These are phyloP conservation scores for Dillenia suffruticosa DNA, from an alignment of 164 flowering plant genomes.

Conservation along the genomic window DNA sequence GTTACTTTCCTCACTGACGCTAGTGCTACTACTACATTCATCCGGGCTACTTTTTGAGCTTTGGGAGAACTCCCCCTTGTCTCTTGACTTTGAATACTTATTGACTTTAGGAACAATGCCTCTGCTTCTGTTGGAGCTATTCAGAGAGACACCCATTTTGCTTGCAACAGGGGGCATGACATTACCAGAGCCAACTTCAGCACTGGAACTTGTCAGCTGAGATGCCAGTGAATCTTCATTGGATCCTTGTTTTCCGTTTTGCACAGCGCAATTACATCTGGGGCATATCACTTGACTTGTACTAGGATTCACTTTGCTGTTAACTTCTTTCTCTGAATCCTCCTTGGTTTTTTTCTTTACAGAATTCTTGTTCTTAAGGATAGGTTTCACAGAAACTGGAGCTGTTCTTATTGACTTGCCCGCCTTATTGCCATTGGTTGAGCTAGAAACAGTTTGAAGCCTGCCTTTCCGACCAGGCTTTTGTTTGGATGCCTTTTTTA, in stretches of 20 bases:
- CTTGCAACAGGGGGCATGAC: not conserved
- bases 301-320: constrained; percentile 10
- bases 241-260: constrained; percentile 16
- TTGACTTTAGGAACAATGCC: constrained; percentile 8
- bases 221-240: constrained; percentile 16
- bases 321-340: constrained; percentile 7
- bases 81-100: constrained; percentile 29
- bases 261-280: constrained; percentile 51
- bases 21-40: constrained; percentile 58
- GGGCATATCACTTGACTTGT: constrained; percentile 43
- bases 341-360: too few relatives aligned
- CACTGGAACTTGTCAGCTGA: constrained; percentile 2
- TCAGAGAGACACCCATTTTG: too few relatives aligned
- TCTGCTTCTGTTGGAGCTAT: too few relatives aligned
- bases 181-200: constrained; percentile 16
- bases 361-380: too few relatives aligned
- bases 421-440: not conserved
- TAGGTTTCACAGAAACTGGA: too few relatives aligned
- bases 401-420: too few relatives aligned
- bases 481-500: constrained; percentile 15
- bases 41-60: constrained; percentile 65
- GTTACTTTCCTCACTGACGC: constrained; percentile 59
- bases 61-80: constrained; percentile 47
- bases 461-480: constrained; percentile 24
- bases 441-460: constrained; percentile 21